phyloP scores from a whole-genome alignment of 2,329 filamentous ascomycete genomes.

The Fusarium albidum region DNA sequence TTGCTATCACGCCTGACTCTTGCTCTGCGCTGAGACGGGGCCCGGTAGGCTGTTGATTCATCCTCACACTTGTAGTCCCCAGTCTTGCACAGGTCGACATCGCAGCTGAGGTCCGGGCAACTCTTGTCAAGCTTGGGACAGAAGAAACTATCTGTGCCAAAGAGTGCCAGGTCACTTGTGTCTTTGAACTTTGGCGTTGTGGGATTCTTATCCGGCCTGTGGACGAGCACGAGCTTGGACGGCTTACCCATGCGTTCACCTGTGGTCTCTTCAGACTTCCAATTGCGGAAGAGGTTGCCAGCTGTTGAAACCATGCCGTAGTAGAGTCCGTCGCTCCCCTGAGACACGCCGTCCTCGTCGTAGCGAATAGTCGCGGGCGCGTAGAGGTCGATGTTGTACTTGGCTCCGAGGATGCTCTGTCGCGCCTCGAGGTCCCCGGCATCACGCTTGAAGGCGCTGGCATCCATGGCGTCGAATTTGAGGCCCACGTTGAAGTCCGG shows the following conservation, averaged over 20 bases:
- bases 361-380: background rate
- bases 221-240: background rate
- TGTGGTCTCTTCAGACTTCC: constrained; percentile 1
- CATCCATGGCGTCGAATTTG: background rate
- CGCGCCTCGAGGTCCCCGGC: background rate
- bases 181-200: constrained; percentile 1
- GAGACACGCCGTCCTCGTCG: background rate
- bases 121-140: constrained; percentile 1
- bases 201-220: constrained; percentile 1
- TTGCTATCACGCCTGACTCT: constrained; percentile 1
- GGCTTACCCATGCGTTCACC: constrained; percentile 3
- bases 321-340: background rate
- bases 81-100: constrained; percentile 4
- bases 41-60: background rate
- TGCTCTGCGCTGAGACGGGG: constrained; percentile 2
- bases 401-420: background rate
- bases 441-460: background rate
- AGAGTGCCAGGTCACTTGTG: background rate
- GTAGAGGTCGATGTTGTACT: constrained; percentile 1
- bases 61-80: constrained; percentile 1
- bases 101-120: constrained; percentile 5
- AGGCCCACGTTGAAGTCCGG: constrained; percentile 1
- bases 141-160: background rate
- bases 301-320: too few relatives aligned
- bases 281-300: background rate